These are phyloP conservation scores for Candida pseudoviswanathii DNA, from an alignment of 1,139 yeast genomes.

Conservation along the genomic window DNA sequence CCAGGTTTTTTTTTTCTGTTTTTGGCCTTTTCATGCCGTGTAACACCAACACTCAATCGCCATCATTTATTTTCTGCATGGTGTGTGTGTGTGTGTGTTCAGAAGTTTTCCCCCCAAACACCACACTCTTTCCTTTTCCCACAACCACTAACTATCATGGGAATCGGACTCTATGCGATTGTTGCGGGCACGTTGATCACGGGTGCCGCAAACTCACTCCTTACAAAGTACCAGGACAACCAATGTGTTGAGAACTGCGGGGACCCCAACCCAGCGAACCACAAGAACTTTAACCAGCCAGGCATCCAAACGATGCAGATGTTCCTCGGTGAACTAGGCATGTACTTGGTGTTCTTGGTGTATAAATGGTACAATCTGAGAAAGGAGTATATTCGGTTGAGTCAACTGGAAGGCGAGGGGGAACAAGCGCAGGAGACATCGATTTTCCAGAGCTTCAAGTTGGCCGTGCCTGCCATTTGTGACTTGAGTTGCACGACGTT, in stretches of 20 bases:
- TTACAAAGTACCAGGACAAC: conserved; percentile 77
- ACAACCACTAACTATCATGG: conserved; percentile 7
- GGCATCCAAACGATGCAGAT: conserved; percentile 79
- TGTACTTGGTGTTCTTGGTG: conserved; percentile 46
- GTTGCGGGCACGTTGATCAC: conserved; percentile 60
- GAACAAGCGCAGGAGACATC: conserved; percentile 17
- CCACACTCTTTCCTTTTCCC: background rate
- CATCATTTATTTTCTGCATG: background rate
- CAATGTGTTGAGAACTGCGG: conserved; percentile 67
- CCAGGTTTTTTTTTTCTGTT: background rate
- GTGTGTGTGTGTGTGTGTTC: background rate
- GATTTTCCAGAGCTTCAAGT: conserved; percentile 27
- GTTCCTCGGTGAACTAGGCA: conserved; percentile 71
- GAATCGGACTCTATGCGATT: conserved; percentile 22
- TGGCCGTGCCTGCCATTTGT: conserved; percentile 67
- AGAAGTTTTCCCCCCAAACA: background rate
- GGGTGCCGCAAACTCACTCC: conserved; percentile 73
- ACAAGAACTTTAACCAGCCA: conserved; percentile 68
- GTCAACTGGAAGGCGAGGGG: conserved; percentile 2
- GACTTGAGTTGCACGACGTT: conserved; percentile 76
- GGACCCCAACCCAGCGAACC: conserved; percentile 41
- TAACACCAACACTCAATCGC: background rate
- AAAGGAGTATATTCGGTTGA: conserved; percentile 22
- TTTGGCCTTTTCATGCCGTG: conserved; percentile 1
- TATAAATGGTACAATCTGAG: conserved; percentile 26